A percentile compares a stretch with the other conserved stretches of the same genome.
phyloP scores from a whole-genome alignment of 257 asterid genomes.

The Nicotiana paniculata region DNA sequence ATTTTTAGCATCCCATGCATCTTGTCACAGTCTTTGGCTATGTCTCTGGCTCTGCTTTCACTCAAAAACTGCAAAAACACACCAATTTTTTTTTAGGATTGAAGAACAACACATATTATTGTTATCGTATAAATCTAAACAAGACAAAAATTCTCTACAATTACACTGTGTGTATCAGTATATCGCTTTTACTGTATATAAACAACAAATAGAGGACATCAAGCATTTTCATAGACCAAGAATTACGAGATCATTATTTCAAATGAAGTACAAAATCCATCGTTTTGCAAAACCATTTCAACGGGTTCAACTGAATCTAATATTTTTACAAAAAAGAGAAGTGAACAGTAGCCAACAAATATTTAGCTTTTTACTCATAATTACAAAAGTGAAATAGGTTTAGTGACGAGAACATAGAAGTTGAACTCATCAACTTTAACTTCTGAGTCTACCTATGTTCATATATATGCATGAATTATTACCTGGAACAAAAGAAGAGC shows the following conservation, averaged over 20 bases:
- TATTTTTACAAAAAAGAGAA: not conserved
- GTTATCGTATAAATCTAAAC: no score
- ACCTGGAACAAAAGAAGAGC: conserved; percentile 13
- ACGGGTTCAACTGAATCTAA: not conserved
- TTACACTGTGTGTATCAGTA: not conserved
- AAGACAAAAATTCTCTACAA: not conserved
- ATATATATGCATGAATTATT: no score
- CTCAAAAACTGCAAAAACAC: conserved; percentile 12
- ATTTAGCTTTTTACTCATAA: not conserved
- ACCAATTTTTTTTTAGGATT: not conserved
- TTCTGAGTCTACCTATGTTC: not conserved
- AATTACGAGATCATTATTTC: not conserved
- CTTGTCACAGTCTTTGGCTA: not conserved
- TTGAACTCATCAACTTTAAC: not conserved
- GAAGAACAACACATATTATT: not conserved
- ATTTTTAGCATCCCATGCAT: not conserved
- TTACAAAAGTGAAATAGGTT: not conserved
- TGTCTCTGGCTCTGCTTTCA: conserved; percentile 9
- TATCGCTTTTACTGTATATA: not conserved
- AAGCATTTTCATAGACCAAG: not conserved
- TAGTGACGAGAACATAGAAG: not conserved
- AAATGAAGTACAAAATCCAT: not conserved
- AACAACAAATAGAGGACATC: not conserved
- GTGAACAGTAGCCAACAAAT: not conserved
- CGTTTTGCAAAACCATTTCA: not conserved